Evolutionary conservation across 2,329 filamentous ascomycete genomes (phyloP).

Genomic region (Sclerotiophoma versabilis): DNA sequence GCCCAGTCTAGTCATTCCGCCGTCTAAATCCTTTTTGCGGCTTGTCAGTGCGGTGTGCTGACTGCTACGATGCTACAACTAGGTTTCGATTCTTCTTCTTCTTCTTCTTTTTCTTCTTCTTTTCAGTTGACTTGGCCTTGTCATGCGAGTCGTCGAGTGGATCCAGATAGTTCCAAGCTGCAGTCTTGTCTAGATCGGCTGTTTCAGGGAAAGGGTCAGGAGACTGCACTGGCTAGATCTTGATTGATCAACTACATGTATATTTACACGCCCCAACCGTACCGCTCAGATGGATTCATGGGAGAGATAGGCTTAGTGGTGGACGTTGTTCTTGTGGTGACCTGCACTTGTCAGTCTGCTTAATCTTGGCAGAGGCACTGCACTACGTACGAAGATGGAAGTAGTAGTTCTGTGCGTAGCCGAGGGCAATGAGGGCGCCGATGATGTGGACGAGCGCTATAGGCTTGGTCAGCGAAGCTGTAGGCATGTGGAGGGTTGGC

Average conservation of each 20-base stretch:
- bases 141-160: background rate
- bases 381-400: constrained; percentile 91
- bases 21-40: too few species aligned
- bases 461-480: constrained; percentile 24
- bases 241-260: constrained; percentile 49
- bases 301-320: constrained; percentile 72
- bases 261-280: constrained; percentile 45
- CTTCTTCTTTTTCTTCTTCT: too few species aligned
- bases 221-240: constrained; percentile 32
- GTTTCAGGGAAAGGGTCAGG: background rate
- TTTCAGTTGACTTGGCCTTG: background rate
- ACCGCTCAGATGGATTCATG: constrained; percentile 20
- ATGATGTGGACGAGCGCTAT: constrained; percentile 89
- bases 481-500: background rate
- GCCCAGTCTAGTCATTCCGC: background rate
- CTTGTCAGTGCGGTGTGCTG: too few species aligned
- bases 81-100: too few species aligned
- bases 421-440: constrained; percentile 76
- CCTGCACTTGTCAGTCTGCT: constrained; percentile 62
- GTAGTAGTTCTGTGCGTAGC: constrained; percentile 99
- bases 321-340: constrained; percentile 99
- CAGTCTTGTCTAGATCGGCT: background rate
- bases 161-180: background rate
- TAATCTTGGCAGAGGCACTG: background rate
- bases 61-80: too few species aligned